Percentiles rank a stretch among this genome's conserved stretches.
Conservation (phyloP, 2,329 filamentous ascomycete genomes). For the Diplodia intermedia region DNA sequence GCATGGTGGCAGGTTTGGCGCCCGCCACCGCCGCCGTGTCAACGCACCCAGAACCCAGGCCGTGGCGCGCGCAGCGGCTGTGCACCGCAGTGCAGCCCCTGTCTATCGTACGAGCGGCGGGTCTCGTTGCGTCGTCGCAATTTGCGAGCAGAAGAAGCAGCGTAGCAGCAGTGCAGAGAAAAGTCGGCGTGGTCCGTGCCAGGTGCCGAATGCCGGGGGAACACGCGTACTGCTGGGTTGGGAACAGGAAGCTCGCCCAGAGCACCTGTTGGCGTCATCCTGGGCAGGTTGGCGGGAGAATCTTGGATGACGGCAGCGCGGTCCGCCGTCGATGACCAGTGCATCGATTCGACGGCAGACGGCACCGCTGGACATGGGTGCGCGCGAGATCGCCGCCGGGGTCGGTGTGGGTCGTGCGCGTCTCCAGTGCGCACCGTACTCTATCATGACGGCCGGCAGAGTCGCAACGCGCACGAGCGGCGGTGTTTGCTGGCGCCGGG, state of each 20-base stretch:
- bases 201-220: constrained; percentile 11
- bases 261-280: constrained; percentile 24
- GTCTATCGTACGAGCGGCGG: neutral
- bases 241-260: neutral
- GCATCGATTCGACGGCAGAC: constrained; percentile 16
- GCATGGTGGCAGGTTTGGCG: neutral
- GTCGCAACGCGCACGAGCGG: neutral
- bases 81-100: neutral
- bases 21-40: neutral
- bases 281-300: constrained; percentile 10
- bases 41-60: neutral
- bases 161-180: neutral
- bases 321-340: constrained; percentile 8
- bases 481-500: neutral
- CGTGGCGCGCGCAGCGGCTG: constrained; percentile 5
- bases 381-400: constrained; percentile 22
- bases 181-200: neutral
- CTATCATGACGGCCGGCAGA: no score
- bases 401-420: neutral
- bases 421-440: neutral
- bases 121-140: neutral
- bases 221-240: constrained; percentile 2
- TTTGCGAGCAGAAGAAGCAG: neutral
- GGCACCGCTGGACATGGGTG: constrained; percentile 19
- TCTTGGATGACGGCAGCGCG: constrained; percentile 24